Evolutionary conservation across 495 filamentous ascomycete genomes (phyloP), one percentile per base, ranked within the genome.

Genomic region (Hypoxylon cercidicola): DNA sequence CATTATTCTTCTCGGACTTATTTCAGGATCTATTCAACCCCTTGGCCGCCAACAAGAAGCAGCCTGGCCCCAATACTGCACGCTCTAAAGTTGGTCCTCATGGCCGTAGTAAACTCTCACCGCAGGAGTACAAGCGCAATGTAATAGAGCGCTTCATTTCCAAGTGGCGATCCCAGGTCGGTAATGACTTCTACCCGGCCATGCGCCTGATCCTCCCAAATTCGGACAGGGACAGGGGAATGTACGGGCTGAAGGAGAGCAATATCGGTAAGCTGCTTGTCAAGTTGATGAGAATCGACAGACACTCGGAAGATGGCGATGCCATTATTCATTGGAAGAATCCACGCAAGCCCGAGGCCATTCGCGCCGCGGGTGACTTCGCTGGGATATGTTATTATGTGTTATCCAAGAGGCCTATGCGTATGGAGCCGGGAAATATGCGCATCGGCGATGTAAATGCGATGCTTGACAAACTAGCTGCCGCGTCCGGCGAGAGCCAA

Each of bases 211-310:
- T 98, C 67, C 78, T 97, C n/a, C 92, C 93, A 0, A 92, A 94
- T 67, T 96, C 96, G 71, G 95, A 99, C 70, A 84, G 93, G 30
- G 93, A 98, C 60, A 86, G 95, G 32, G 89, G 90, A 32, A 93
- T 97, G 85, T 99, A 99, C 69, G 91, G 93, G 3, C 82, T 99
- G 25, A 98, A 98, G 74, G 95, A 99, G 78, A 93, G 90, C 74
- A 85, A 86, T 13, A 93, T 98, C 55, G 93, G 88, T 3, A 96
- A 91, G 67, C 75, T 99, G 39, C 79, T 98, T 4, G 91, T 98
- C 34, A 91, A 91, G 64, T 83, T 96, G 34, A 90, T 97, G 86
- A 95, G 93, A 74, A 96, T 99, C 70, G 90, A 93, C 77, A 91
- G 89, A 73, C 88, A 93, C 66, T 93, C 91, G 1, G 93, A 96